Percentiles rank a stretch among this genome's conserved stretches.
phyloP scores from a whole-genome alignment of 139 green algal genomes.

The Trebouxia sp. region DNA sequence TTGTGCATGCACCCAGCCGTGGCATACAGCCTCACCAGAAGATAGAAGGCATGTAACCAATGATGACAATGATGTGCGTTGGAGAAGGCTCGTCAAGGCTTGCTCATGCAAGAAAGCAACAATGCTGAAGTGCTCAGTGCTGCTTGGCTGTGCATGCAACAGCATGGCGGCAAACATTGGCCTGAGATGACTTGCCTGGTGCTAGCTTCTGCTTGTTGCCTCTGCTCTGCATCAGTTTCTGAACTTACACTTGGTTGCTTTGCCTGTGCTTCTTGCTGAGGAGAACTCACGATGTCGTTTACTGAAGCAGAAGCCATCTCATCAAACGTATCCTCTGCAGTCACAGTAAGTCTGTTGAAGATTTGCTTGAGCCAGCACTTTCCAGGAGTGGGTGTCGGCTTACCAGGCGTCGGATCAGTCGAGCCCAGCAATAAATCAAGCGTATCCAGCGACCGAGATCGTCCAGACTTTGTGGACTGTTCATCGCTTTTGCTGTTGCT shows the following conservation, averaged over 20 bases:
- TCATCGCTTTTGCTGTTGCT: background rate
- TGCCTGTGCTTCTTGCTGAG: background rate
- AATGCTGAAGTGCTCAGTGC: no score
- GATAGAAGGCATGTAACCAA: no score
- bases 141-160: no score
- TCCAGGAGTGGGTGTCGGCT: no score
- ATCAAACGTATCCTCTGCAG: conserved; percentile 15
- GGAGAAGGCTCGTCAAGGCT: no score
- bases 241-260: background rate
- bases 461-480: background rate
- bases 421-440: conserved; percentile 9
- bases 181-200: conserved; percentile 1
- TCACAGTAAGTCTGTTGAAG: no score
- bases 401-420: background rate
- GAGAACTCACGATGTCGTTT: background rate
- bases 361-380: no score
- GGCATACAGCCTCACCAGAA: no score
- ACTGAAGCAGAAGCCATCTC: background rate
- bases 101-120: no score
- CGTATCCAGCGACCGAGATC: background rate
- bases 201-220: conserved; percentile 18
- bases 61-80: no score
- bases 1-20: no score
- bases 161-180: no score
- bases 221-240: background rate